Evolutionary conservation across 2,329 filamentous ascomycete genomes (phyloP).

Genomic region (Fusarium xylarioides): DNA sequence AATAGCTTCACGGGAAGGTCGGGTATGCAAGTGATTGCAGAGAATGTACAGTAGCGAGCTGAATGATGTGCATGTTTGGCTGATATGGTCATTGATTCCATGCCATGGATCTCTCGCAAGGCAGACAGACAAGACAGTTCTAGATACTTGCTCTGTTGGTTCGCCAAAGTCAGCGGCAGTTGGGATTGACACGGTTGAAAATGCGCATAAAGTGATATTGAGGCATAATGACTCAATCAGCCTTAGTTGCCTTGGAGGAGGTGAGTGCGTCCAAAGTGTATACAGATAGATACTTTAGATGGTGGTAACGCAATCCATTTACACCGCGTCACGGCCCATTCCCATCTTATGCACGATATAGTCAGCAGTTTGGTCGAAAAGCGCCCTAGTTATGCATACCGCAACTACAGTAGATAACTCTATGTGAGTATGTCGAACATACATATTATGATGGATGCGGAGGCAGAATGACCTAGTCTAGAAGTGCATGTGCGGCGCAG

Average conservation of each 20-base stretch:
- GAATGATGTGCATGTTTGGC: background rate
- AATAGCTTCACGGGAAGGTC: conserved; percentile 5
- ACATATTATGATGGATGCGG: conserved; percentile 7
- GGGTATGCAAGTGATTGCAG: conserved; percentile 14
- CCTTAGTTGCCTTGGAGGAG: background rate
- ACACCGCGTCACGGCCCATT: background rate
- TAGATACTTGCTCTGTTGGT: background rate
- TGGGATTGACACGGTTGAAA: background rate
- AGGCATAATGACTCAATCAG: background rate
- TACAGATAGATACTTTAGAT: conserved; percentile 2
- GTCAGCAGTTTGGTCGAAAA: conserved; percentile 10
- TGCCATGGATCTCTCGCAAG: background rate
- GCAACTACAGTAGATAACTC: background rate
- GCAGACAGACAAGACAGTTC: background rate
- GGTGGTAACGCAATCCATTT: background rate
- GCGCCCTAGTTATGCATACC: background rate
- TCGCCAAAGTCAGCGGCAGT: background rate
- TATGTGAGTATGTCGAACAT: conserved; percentile 11
- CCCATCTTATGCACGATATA: conserved; percentile 9
- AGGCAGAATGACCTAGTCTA: conserved; percentile 6
- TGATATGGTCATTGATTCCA: background rate
- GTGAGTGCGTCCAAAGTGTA: conserved; percentile 1
- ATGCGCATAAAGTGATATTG: background rate
- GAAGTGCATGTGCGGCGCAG: conserved; percentile 15
- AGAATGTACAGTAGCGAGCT: background rate